Evolutionary conservation across 768 basidiomycete species (phyloP).

Genomic region (Termitomyces sp.): DNA sequence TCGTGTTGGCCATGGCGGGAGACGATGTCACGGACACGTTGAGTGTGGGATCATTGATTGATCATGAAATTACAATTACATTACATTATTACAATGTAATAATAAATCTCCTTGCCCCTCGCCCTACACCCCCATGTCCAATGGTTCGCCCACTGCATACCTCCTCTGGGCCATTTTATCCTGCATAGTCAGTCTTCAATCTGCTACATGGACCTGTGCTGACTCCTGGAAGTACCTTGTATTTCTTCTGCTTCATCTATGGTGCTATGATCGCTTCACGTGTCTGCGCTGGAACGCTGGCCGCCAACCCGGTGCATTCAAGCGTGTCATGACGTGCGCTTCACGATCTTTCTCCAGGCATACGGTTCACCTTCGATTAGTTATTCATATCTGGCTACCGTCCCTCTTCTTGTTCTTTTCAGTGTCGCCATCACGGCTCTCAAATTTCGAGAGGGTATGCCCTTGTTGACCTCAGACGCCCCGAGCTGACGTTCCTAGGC

Average conservation of each 20-base stretch:
- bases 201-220: conserved; percentile 33
- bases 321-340: conserved; percentile 81
- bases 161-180: conserved; percentile 76
- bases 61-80: not conserved
- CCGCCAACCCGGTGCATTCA: conserved; percentile 81
- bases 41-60: conserved; percentile 1
- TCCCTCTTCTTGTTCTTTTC: conserved; percentile 66
- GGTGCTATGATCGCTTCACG: conserved; percentile 74
- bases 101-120: not conserved
- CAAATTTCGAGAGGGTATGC: conserved; percentile 70
- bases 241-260: conserved; percentile 74
- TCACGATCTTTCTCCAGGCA: conserved; percentile 12
- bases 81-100: not conserved
- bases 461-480: not conserved
- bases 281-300: conserved; percentile 75
- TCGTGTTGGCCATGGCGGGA: conserved; percentile 38
- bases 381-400: conserved; percentile 76
- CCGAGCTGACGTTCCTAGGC: conserved; percentile 26
- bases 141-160: conserved; percentile 71
- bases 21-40: conserved; percentile 7
- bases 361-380: conserved; percentile 27
- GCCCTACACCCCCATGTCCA: conserved; percentile 47
- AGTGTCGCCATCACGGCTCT: conserved; percentile 56
- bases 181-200: conserved; percentile 53
- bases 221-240: conserved; percentile 46